These are phyloP conservation scores for Candolleomyces eurysporus DNA, from an alignment of 768 basidiomycete species.

Conservation along the genomic window DNA sequence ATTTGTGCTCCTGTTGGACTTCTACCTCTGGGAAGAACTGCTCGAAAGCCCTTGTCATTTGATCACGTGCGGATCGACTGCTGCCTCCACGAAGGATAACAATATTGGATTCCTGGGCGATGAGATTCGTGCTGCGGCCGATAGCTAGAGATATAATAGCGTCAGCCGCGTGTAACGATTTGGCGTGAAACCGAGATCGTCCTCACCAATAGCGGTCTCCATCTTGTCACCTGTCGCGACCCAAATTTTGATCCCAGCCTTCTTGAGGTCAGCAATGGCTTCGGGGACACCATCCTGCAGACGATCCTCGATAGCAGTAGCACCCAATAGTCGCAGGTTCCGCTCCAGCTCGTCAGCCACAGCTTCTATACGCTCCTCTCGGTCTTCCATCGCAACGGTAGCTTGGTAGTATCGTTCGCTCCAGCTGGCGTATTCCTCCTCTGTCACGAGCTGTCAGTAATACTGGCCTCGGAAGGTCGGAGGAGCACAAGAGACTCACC, in stretches of 20 bases:
- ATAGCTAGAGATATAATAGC: slow-evolving; percentile 61
- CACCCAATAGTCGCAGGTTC: slow-evolving; percentile 77
- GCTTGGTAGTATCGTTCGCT: slow-evolving; percentile 77
- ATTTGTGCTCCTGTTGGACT: slow-evolving; percentile 6
- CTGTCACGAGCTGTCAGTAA: slow-evolving; percentile 29
- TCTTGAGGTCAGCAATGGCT: slow-evolving; percentile 90
- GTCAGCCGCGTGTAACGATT: slow-evolving; percentile 1
- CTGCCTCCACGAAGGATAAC: slow-evolving; percentile 84
- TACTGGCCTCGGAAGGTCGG: neutral
- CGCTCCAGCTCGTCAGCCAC: slow-evolving; percentile 80
- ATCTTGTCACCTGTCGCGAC: slow-evolving; percentile 98
- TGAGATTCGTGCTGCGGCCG: slow-evolving; percentile 93
- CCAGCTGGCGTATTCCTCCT: slow-evolving; percentile 79
- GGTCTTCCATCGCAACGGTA: slow-evolving; percentile 67
- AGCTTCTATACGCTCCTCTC: slow-evolving; percentile 74
- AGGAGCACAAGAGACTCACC: slow-evolving; percentile 38
- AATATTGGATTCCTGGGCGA: slow-evolving; percentile 84
- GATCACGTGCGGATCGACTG: slow-evolving; percentile 64
- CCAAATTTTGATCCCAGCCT: slow-evolving; percentile 97
- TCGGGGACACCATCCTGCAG: slow-evolving; percentile 97
- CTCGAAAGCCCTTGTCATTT: slow-evolving; percentile 75
- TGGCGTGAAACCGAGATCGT: neutral
- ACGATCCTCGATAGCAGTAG: slow-evolving; percentile 96
- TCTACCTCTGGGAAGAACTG: slow-evolving; percentile 82
- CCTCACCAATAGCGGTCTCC: slow-evolving; percentile 87